A percentile compares a stretch with the other conserved stretches of the same genome.
Conservation (phyloP, 768 basidiomycete genomes). For the Leccinum pellstonianum region DNA sequence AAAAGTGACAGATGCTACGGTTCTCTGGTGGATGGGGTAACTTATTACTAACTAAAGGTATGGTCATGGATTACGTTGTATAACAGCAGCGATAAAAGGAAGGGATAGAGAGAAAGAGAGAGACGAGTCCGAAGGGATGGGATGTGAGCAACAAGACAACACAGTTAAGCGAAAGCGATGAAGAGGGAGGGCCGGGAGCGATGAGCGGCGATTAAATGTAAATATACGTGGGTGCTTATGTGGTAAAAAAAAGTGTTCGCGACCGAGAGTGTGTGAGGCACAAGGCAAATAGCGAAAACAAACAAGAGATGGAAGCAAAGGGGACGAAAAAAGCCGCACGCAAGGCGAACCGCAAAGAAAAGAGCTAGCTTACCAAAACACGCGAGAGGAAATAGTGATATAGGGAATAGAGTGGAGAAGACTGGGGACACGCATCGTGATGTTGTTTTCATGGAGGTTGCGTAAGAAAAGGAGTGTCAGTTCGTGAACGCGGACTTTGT, state of each 20-base stretch:
- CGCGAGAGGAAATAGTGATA: neutral
- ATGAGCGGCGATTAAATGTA: conserved; percentile 19
- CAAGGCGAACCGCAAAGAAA: conserved; percentile 1
- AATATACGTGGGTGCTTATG: conserved; percentile 18
- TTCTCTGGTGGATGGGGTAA: neutral
- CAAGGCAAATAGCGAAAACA: neutral
- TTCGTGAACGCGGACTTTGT: conserved; percentile 18
- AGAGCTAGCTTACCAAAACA: neutral
- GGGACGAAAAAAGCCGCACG: neutral
- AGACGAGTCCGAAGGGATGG: neutral
- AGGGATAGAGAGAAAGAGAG: neutral
- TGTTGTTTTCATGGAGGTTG: conserved; percentile 21
- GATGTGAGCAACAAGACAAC: conserved; percentile 22
- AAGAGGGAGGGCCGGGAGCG: neutral
- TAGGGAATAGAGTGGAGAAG: neutral
- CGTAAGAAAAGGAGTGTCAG: conserved; percentile 15
- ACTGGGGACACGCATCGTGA: conserved; percentile 19
- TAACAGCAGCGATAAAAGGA: neutral
- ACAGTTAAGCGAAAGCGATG: conserved; percentile 18
- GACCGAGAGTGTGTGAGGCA: neutral
- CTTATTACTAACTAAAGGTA: neutral
- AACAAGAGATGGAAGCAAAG: neutral
- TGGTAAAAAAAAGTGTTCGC: conserved; percentile 3
- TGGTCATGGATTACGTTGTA: neutral
- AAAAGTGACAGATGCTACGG: neutral